Conservation (phyloP, 768 basidiomycete genomes). For the Lactarius sanguifluus region DNA sequence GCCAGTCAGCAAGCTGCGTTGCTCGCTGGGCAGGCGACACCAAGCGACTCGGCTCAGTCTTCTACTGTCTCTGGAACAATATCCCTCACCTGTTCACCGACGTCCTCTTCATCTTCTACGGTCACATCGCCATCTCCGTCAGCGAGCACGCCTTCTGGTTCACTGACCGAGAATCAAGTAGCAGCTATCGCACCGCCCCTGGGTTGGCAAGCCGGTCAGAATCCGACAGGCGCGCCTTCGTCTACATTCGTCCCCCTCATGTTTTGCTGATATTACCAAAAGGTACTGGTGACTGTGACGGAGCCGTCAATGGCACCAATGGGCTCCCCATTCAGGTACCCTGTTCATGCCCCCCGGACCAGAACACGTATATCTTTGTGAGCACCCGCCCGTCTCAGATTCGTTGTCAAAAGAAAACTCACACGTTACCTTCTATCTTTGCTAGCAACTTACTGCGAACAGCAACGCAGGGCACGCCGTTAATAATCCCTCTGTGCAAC, state of each 20-base stretch:
- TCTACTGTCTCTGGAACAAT: not conserved
- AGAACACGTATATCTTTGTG: constrained; percentile 17
- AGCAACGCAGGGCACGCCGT: constrained; percentile 34
- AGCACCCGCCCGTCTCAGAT: constrained; percentile 33
- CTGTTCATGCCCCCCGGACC: constrained; percentile 31
- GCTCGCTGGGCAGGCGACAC: not conserved
- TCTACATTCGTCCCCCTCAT: not conserved
- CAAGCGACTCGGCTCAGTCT: not conserved
- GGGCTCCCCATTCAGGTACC: constrained; percentile 32
- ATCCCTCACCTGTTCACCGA: not conserved
- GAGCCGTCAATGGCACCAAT: constrained; percentile 28
- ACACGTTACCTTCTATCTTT: not conserved
- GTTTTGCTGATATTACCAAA: constrained; percentile 16
- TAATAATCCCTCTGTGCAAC: constrained; percentile 32
- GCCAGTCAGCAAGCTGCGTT: not conserved
- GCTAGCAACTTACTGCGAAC: constrained; percentile 27
- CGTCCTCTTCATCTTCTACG: not conserved
- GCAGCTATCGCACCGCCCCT: constrained; percentile 30
- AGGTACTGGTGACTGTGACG: constrained; percentile 33
- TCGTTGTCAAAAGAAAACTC: constrained; percentile 21
- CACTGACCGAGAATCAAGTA: constrained; percentile 2
- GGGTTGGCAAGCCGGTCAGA: constrained; percentile 30
- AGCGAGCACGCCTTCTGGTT: not conserved
- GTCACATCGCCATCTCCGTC: not conserved
- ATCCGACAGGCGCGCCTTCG: constrained; percentile 28